Evolutionary conservation across 2,329 filamentous ascomycete species (phyloP), one percentile per base, ranked within the genome.

Genomic region (Phialophora tarda): DNA sequence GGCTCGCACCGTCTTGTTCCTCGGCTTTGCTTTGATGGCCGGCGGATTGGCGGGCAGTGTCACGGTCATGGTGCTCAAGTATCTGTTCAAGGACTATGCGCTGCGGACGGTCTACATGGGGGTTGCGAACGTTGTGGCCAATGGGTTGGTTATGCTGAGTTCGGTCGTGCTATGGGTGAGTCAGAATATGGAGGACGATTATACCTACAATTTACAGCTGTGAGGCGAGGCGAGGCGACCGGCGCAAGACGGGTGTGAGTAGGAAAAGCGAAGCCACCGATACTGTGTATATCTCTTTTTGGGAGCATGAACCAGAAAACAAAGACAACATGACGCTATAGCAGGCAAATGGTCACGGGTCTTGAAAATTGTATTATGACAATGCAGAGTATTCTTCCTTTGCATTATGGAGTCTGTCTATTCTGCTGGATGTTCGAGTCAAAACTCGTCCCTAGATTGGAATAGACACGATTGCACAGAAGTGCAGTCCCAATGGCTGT

Each of bases 121-220:
- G 3, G 84, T 89, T 56, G 86, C 87, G 7, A 90, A 89, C 74
- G 84, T 90, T 41, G 78, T 89, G 73, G 85, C 86, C 1, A 90
- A 90, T 77, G 84, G 80, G 11, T 71, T 89, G 74, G 82, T 90
- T 58, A 90, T 90, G 87, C 75, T 89, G 70, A 90, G 88, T 86
- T 89, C 78, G 74, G 82, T 79, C 57, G 85, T 89, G 44, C 82
- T 90, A 38, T 90, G 88, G 88, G 82, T 90, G 30, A 87, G 86
- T 59, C 88, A 90, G 81, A 90, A 90, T 73, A 89, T 90, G 79
- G 88, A 90, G 76, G 88, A 90, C 72, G 88, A 90, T 73, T 90
- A 90, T 76, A 89, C 87, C 32, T 90, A 90, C 77, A 89, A 87
- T 73, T 78, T 90, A 68, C 86, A 87, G 58, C 82, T 90, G 70